Conservation (phyloP, 2,329 filamentous ascomycete genomes). For the Mycogone perniciosa region DNA sequence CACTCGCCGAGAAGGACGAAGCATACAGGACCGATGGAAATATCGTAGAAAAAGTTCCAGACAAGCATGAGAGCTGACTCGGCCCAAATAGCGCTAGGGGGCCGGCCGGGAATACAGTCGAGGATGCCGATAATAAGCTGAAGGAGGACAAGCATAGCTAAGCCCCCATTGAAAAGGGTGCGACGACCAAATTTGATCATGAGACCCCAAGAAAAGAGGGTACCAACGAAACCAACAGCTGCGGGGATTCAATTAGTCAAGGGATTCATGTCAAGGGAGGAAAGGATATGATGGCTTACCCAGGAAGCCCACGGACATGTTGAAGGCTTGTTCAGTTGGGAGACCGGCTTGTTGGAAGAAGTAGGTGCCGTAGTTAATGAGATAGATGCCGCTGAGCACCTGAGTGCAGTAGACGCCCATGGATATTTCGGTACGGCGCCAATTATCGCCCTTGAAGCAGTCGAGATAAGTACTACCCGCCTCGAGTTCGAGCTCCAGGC, state of each 20-base stretch:
- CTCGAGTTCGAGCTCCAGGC: constrained; percentile 35
- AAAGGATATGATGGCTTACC: constrained; percentile 5
- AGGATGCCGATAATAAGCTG: constrained; percentile 36
- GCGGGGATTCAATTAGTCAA: constrained; percentile 31
- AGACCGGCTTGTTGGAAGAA: constrained; percentile 42
- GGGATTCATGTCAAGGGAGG: constrained; percentile 23
- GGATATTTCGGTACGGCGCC: constrained; percentile 40
- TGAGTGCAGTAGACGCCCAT: constrained; percentile 37
- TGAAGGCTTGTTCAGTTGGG: constrained; percentile 31
- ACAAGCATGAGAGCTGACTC: constrained; percentile 36
- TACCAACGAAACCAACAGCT: constrained; percentile 37
- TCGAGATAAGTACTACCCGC: constrained; percentile 36
- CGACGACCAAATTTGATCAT: constrained; percentile 37
- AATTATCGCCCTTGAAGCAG: constrained; percentile 42
- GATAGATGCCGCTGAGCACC: constrained; percentile 31
- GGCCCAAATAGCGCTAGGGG: constrained; percentile 27
- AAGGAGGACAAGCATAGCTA: constrained; percentile 34
- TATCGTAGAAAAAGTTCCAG: constrained; percentile 39
- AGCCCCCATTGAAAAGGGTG: constrained; percentile 33
- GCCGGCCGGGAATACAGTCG: constrained; percentile 43
- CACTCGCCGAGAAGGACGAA: constrained; percentile 38
- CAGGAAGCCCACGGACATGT: constrained; percentile 31
- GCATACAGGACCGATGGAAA: constrained; percentile 37
- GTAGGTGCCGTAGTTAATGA: constrained; percentile 39
- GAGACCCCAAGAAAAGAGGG: constrained; percentile 36